These are phyloP conservation scores for Cryphonectria japonica DNA, from an alignment of 2,329 filamentous ascomycete species.

Conservation along the genomic window DNA sequence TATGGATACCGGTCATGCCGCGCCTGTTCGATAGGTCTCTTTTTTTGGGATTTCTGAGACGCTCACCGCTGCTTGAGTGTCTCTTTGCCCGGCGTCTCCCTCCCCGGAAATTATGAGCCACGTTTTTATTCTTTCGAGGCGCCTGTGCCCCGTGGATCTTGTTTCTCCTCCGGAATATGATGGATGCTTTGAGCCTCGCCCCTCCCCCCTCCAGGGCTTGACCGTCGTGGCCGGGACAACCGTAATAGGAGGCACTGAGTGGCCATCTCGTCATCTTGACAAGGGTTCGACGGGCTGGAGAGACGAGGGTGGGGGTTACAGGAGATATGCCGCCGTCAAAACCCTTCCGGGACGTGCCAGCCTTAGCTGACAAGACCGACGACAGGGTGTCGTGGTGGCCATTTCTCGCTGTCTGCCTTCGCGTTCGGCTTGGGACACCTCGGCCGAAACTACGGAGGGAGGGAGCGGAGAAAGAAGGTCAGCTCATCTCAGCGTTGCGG, in stretches of 20 bases:
- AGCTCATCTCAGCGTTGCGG: not conserved
- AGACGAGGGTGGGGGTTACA: not conserved
- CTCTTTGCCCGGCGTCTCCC: not conserved
- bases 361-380: not conserved
- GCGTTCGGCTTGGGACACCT: not conserved
- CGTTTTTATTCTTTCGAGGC: too few species aligned
- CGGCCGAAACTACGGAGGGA: not conserved
- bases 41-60: not conserved
- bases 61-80: slow-evolving; percentile 1
- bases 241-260: not conserved
- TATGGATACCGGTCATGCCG: not conserved
- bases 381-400: not conserved
- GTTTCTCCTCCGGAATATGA: not conserved
- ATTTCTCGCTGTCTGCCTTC: not conserved
- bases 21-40: not conserved
- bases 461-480: not conserved
- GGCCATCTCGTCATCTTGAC: not conserved
- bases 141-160: too few species aligned
- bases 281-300: not conserved
- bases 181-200: not conserved
- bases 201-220: not conserved
- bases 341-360: slow-evolving; percentile 1
- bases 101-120: not conserved
- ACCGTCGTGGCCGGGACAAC: not conserved
- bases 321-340: not conserved